Percentiles rank a stretch among this genome's conserved stretches.
phyloP scores from a whole-genome alignment of 306 rosid species.

The Castanea mollissima region DNA sequence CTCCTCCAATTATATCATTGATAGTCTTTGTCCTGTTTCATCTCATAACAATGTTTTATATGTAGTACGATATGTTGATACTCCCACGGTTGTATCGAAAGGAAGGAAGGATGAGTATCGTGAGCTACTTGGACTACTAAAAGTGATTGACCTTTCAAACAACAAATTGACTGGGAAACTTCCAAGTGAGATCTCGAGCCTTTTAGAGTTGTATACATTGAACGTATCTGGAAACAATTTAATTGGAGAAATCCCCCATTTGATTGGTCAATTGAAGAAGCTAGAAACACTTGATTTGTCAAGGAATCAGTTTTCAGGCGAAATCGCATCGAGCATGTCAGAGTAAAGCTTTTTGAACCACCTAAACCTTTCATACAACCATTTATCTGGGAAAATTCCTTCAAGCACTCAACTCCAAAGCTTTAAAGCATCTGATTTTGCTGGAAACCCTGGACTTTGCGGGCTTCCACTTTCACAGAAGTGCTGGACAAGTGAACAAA shows the following conservation, averaged over 20 bases:
- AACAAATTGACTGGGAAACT: background rate
- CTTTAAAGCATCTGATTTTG: background rate
- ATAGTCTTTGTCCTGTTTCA: background rate
- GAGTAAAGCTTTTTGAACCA: too few species aligned
- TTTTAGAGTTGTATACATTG: too few species aligned
- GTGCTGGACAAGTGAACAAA: background rate
- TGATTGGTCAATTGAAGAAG: background rate
- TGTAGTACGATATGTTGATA: background rate
- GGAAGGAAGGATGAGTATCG: background rate
- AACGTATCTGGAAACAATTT: too few species aligned
- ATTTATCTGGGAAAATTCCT: too few species aligned
- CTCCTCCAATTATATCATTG: background rate
- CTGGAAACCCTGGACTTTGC: background rate
- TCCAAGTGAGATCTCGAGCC: too few species aligned
- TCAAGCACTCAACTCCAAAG: background rate
- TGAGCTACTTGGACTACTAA: background rate
- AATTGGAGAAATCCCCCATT: background rate
- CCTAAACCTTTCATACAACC: too few species aligned
- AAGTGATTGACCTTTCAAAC: background rate
- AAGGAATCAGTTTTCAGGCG: background rate
- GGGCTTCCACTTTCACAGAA: slow-evolving; percentile 1
- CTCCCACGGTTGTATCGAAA: background rate
- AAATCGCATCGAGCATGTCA: background rate
- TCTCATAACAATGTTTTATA: too few species aligned
- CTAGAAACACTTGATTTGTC: background rate